Percentiles rank a stretch among this genome's conserved stretches.
Evolutionary conservation across 257 asterid genomes (phyloP).

Genomic region (Nicotiana otophora): DNA sequence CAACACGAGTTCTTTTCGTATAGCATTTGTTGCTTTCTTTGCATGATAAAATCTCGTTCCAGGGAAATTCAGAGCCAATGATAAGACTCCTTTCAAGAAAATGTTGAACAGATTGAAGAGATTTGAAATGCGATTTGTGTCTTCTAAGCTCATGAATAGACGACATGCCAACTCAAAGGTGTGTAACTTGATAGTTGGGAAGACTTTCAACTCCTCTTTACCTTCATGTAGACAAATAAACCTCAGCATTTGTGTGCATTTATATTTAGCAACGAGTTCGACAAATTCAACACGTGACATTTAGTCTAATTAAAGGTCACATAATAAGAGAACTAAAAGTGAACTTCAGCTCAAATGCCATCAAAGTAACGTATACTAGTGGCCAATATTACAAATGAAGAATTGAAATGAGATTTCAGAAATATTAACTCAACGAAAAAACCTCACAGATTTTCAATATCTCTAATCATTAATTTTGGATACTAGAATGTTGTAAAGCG

Average conservation of each 20-base stretch:
- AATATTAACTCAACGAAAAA: too few species aligned
- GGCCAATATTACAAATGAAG: too few species aligned
- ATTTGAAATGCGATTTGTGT: slow-evolving; percentile 33
- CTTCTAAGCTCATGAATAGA: slow-evolving; percentile 70
- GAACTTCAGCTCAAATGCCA: too few species aligned
- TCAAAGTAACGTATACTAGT: too few species aligned
- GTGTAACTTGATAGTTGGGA: slow-evolving; percentile 46
- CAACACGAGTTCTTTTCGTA: slow-evolving; percentile 35
- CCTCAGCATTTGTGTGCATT: not conserved
- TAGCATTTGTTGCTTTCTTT: slow-evolving; percentile 37
- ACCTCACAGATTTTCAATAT: too few species aligned
- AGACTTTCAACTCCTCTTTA: slow-evolving; percentile 39
- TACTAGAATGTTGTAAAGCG: too few species aligned
- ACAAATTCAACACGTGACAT: not conserved
- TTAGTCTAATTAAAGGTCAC: too few species aligned
- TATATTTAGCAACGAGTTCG: not conserved
- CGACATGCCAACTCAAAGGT: slow-evolving; percentile 72
- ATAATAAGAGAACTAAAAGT: too few species aligned
- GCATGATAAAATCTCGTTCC: slow-evolving; percentile 61
- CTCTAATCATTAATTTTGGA: too few species aligned
- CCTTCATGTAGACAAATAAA: slow-evolving; percentile 20
- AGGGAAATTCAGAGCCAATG: slow-evolving; percentile 54
- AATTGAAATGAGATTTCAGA: too few species aligned
- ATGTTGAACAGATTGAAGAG: slow-evolving; percentile 50
- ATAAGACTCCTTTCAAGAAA: slow-evolving; percentile 57